Conservation (phyloP, 2,329 filamentous ascomycete species). For the Fusarium sp. region DNA sequence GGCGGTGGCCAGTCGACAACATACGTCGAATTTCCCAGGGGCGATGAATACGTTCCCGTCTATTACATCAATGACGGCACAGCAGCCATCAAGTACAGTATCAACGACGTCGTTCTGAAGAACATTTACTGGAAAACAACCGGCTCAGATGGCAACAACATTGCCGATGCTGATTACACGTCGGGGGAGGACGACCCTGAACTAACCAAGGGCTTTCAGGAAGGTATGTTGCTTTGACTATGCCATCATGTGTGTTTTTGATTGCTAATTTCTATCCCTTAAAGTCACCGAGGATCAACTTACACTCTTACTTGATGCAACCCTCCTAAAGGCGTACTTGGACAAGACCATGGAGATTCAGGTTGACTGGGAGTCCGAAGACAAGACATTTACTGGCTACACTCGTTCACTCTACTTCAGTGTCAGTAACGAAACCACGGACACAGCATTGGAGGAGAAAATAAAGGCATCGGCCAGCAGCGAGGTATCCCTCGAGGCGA, state of each 20-base stretch:
- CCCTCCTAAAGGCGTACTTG: neutral
- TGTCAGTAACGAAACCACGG: slow-evolving; percentile 1
- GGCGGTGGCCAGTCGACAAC: neutral
- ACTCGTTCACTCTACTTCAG: slow-evolving; percentile 25
- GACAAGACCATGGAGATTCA: slow-evolving; percentile 13
- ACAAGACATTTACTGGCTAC: neutral
- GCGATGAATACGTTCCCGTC: neutral
- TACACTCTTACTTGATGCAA: neutral
- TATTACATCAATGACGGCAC: neutral
- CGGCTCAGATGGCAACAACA: neutral
- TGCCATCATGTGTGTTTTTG: neutral
- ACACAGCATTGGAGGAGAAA: neutral
- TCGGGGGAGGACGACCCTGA: neutral
- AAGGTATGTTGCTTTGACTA: neutral
- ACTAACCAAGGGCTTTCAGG: neutral
- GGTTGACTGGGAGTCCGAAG: slow-evolving; percentile 20
- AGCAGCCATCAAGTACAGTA: neutral
- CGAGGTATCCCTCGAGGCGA: neutral
- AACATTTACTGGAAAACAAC: neutral
- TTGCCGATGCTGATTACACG: neutral
- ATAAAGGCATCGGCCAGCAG: neutral
- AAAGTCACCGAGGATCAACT: neutral
- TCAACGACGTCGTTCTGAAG: neutral
- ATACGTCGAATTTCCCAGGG: neutral
- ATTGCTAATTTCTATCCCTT: neutral